Base-by-base conservation (phyloP, 768 basidiomycete species). In the Paxillus ammoniavirescens region DNA sequence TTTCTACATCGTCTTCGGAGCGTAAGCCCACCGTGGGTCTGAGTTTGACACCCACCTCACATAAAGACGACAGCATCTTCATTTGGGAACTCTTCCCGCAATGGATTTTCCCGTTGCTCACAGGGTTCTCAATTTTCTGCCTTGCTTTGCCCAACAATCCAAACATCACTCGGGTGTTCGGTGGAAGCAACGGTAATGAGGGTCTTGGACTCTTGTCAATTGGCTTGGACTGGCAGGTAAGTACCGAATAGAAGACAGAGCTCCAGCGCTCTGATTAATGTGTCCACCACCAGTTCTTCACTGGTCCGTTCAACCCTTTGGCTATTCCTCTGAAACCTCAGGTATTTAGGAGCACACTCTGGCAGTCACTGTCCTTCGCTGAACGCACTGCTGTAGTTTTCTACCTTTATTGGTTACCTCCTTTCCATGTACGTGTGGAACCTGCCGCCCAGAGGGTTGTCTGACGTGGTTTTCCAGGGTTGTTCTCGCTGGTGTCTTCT, bases 71-170 rank as follows among this genome's bases (percentile, higher is more conserved):
- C 35, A 73, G 69, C 1, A 80, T 73, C 40, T 66, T 71, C 52
- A 44, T 64, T 36, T 68, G 65, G 58, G 59, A 61, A 51, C 41
- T 67, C 37, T 54, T 68, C 40, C 66, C 66, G 10, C 54, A 65
- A 38, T 69, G 65, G 63, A 64, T 69, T 18, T 87, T 87, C 58
- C 86, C 86, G 0, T 72, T 87, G 21, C 59, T 86, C 31, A 83
- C 82, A 2, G 84, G 84, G 18, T 70, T 86, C 35, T 82, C 80
- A 14, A 76, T 85, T 18, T 72, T 86, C 61, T 88, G 86, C 56
- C 74, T 87, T 40, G 76, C 83, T 1, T 73, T 76, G 44, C 75
- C 74, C 41, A 66, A 82, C 15, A 80, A 73, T 48, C 59, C 79
- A 0, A 73, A 74, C 65, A 72, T 84, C 53, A 78, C 82, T 0